Base-by-base conservation (phyloP, 768 basidiomycete genomes). In the Thelephora aurantiotincta region DNA sequence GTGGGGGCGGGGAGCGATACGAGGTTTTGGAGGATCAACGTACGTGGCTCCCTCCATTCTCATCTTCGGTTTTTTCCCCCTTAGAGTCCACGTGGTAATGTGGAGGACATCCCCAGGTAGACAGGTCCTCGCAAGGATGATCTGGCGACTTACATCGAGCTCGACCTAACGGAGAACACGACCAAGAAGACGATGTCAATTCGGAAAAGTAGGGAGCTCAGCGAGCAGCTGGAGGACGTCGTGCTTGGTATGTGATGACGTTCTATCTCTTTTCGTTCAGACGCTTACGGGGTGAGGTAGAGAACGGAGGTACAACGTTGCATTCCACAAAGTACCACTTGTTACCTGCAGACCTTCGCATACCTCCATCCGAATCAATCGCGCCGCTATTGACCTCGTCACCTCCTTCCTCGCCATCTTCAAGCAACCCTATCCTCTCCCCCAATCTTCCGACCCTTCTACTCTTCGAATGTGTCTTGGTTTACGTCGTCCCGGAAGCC, bases 1-100 rank as follows among this genome's bases (percentile, higher is more conserved):
- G 63, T 97, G 26, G 96, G 96, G 0, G 85, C 93, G 1, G 96
- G 96, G 19, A 97, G 89, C 56, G 96, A 99, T 65, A 91, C 91
- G 2, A 69, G 96, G 46, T 98, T 87, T 60, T 99, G 94, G 92
- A 72, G 92, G 48, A 67, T 94, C 55, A 74, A 71, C 67, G 90
- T 89, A 66, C 66, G 84, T 74, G 23, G 18, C 18, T 23, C 12
- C 38, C 30, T 19, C 16, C 16, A 9, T 33, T n/a, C 13, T 2
- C 26, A 9, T 4, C 26, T 30, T 30, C 9, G 5, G 26, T 30
- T 30, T 30, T 30, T 30, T 30, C 9, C 26, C 9, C 26, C 26
- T n/a, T n/a, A n/a, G 26, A 14, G 38, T 41, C 2, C 43, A 49
- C 37, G 36, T 41, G 47, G 18, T n/a, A 20, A 42, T 33, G 14